Base-by-base conservation (phyloP, 1,284 basidiomycete genomes). In the Inonotus obliquus region DNA sequence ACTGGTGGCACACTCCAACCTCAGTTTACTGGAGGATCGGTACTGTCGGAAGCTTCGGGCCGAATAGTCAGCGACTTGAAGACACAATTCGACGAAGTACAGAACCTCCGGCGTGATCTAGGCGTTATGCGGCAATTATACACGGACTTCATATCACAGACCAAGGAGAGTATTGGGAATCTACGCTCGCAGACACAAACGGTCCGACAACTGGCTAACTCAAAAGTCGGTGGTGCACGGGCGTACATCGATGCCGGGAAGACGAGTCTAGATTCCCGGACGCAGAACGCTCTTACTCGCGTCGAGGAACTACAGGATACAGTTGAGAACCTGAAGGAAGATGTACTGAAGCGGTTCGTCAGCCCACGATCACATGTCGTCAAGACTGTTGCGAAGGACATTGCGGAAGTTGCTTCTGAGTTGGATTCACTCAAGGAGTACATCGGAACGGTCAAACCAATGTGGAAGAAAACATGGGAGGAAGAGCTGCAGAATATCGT, bases 391-490 rank as follows among this genome's bases (percentile, higher is more conserved):
- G 83, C 83, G 69, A 84, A 84, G 63, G 91, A 94, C 67, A 83
- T 98, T 57, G 80, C 82, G 17, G 76, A 81, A n/a, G 85, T 90
- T 19, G 81, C 83, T 23, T 74, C 78, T 17, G 89, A 95, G 72
- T 79, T 98, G 41, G 82, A 87, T 63, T 87, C 85, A 66, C 79
- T 99, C 57, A 86, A 87, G 67, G 85, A 89, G 65, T 94, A 96
- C 72, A 91, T 98, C 67, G 84, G 88, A 67, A 91, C 91, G 2
- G 85, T 97, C 69, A 95, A 92, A 70, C 95, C 96, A 54, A 92
- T 92, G 81, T 99, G 96, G 96, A 94, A 96, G 79, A 94, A 96
- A 81, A 98, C 96, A 25, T 99, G 96, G 96, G 92, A 93, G 69
- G 86, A 92, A 69, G 96, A 99, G 77, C 75, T 99, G 72, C 91